Conservation (phyloP, 2,329 filamentous ascomycete species). For the Alternaria atra region DNA sequence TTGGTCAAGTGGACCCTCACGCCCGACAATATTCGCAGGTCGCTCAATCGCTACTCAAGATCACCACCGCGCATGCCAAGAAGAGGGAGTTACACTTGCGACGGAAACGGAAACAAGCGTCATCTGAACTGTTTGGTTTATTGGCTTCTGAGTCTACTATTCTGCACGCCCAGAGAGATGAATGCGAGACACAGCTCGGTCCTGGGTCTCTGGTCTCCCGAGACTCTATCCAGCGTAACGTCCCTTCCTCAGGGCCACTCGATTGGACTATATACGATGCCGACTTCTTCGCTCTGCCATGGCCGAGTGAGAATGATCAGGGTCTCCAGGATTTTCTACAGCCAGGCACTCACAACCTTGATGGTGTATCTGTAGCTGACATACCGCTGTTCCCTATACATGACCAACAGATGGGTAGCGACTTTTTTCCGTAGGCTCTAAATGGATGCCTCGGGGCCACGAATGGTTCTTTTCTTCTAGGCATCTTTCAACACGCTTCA, state of each 20-base stretch:
- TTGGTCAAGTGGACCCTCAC: conserved; percentile 38
- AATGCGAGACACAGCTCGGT: conserved; percentile 3
- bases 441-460: background rate
- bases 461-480: background rate
- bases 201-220: conserved; percentile 9
- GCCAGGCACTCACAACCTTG: conserved; percentile 40
- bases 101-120: conserved; percentile 38
- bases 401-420: conserved; percentile 33
- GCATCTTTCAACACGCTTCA: background rate
- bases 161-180: background rate
- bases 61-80: conserved; percentile 35
- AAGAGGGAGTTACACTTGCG: conserved; percentile 35
- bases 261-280: conserved; percentile 47
- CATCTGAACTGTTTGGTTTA: conserved; percentile 42
- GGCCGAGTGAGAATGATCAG: conserved; percentile 43
- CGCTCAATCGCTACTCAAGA: conserved; percentile 36
- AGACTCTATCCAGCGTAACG: conserved; percentile 11
- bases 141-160: conserved; percentile 21
- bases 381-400: conserved; percentile 45
- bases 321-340: conserved; percentile 44
- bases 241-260: conserved; percentile 18
- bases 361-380: conserved; percentile 41
- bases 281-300: conserved; percentile 43
- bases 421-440: conserved; percentile 14
- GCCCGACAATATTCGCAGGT: conserved; percentile 43